Percentiles rank a stretch among this genome's conserved stretches.
These are phyloP conservation scores for Syncephalastrum monosporum DNA, from an alignment of 371 early-diverging fungal species.

Conservation along the genomic window DNA sequence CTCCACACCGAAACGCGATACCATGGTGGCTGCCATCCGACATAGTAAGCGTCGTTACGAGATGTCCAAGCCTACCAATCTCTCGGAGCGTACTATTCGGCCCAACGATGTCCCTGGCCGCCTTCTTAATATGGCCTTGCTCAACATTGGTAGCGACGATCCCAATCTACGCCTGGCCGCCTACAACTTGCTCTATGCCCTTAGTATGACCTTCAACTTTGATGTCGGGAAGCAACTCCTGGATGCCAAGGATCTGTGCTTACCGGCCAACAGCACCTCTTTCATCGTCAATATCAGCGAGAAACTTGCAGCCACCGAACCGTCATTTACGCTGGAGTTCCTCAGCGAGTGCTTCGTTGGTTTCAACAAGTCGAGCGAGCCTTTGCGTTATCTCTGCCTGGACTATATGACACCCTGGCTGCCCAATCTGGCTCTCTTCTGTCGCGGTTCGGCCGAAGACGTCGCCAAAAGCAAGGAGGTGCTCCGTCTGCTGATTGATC, in stretches of 20 bases:
- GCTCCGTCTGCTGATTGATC: slow-evolving; percentile 73
- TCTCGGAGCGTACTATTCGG: slow-evolving; percentile 72
- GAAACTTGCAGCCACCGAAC: slow-evolving; percentile 74
- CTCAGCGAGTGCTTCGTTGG: slow-evolving; percentile 86
- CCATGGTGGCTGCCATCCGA: slow-evolving; percentile 71
- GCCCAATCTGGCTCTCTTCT: slow-evolving; percentile 70
- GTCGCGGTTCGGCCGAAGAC: slow-evolving; percentile 44
- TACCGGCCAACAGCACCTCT: slow-evolving; percentile 85
- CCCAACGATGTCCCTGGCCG: slow-evolving; percentile 94
- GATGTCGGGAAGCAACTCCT: slow-evolving; percentile 81
- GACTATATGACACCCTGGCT: slow-evolving; percentile 93
- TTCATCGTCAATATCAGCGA: slow-evolving; percentile 83
- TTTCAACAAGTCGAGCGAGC: slow-evolving; percentile 75
- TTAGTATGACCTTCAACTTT: slow-evolving; percentile 83
- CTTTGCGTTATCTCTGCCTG: slow-evolving; percentile 77
- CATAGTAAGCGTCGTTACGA: slow-evolving; percentile 72
- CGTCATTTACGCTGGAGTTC: slow-evolving; percentile 85
- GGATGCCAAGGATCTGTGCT: slow-evolving; percentile 78
- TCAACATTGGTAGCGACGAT: slow-evolving; percentile 85
- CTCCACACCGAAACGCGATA: slow-evolving; percentile 75
- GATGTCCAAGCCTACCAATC: slow-evolving; percentile 62
- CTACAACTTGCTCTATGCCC: slow-evolving; percentile 84
- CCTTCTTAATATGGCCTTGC: slow-evolving; percentile 87
- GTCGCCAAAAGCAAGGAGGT: slow-evolving; percentile 73
- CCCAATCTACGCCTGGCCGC: slow-evolving; percentile 79